These are phyloP conservation scores for Termitomyces eurrhizus DNA, from an alignment of 768 basidiomycete species.

Conservation along the genomic window DNA sequence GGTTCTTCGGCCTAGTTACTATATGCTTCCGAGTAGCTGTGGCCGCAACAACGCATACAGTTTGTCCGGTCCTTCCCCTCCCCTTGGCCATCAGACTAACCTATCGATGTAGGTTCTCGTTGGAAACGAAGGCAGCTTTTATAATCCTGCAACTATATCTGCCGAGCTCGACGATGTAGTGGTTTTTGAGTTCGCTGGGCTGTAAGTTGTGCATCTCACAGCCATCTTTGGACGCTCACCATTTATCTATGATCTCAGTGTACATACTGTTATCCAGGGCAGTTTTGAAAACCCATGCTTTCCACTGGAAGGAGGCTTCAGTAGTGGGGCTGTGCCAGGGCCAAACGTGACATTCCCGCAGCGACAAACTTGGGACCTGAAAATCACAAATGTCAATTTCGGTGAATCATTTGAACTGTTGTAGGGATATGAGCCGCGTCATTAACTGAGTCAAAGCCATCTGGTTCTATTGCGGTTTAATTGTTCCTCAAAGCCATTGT, in stretches of 20 bases:
- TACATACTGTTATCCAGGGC: slow-evolving; percentile 39
- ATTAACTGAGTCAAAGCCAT: slow-evolving; percentile 19
- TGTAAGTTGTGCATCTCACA: slow-evolving; percentile 19
- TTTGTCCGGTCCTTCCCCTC: neutral
- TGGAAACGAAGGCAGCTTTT: slow-evolving; percentile 37
- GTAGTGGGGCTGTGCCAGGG: slow-evolving; percentile 27
- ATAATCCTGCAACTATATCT: slow-evolving; percentile 27
- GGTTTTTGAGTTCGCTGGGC: slow-evolving; percentile 35
- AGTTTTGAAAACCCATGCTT: slow-evolving; percentile 33
- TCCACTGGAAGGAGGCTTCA: slow-evolving; percentile 37
- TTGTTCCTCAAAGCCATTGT: slow-evolving; percentile 33
- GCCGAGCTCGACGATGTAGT: slow-evolving; percentile 31
- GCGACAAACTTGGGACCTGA: slow-evolving; percentile 28
- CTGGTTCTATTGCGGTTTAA: slow-evolving; percentile 36
- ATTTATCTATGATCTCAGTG: slow-evolving; percentile 15
- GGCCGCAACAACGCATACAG: slow-evolving; percentile 12
- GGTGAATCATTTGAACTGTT: slow-evolving; percentile 19
- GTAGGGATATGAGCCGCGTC: neutral
- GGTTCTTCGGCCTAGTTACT: neutral
- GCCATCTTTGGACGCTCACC: neutral
- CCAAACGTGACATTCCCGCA: slow-evolving; percentile 17
- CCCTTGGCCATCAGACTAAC: neutral
- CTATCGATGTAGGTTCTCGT: slow-evolving; percentile 30
- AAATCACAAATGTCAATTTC: slow-evolving; percentile 27
- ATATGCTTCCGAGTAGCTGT: slow-evolving; percentile 2